Conservation (phyloP, 768 basidiomycete species). For the Tricholoma hemisulphureum region DNA sequence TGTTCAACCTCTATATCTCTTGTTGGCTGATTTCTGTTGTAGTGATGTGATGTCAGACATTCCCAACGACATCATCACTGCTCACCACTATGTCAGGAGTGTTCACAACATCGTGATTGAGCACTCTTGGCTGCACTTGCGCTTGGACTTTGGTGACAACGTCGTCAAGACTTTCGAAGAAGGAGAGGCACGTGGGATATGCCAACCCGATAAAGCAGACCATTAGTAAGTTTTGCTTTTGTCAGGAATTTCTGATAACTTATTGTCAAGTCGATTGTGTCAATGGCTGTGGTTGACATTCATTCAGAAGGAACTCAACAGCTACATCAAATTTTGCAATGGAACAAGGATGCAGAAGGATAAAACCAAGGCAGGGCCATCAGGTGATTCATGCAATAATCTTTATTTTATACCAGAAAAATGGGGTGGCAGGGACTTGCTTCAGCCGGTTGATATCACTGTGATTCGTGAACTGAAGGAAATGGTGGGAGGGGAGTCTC, state of each 20-base stretch:
- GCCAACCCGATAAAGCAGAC: slow-evolving; percentile 10
- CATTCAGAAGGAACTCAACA: slow-evolving; percentile 12
- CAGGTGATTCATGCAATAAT: slow-evolving; percentile 4
- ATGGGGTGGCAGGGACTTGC: background rate
- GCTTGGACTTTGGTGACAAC: slow-evolving; percentile 18
- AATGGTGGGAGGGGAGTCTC: slow-evolving; percentile 27
- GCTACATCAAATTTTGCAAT: slow-evolving; percentile 8
- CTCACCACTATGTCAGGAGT: slow-evolving; percentile 19
- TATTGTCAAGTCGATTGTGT: slow-evolving; percentile 1
- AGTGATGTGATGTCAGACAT: slow-evolving; percentile 8
- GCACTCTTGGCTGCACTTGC: slow-evolving; percentile 19
- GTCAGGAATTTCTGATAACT: background rate
- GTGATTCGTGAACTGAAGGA: too few relatives aligned
- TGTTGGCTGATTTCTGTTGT: slow-evolving; percentile 4
- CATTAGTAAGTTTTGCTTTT: slow-evolving; percentile 12
- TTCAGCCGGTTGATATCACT: too few relatives aligned
- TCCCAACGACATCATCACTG: slow-evolving; percentile 11
- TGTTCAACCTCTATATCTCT: background rate
- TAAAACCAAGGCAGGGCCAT: slow-evolving; percentile 3
- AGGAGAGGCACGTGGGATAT: slow-evolving; percentile 9
- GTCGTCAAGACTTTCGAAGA: slow-evolving; percentile 13
- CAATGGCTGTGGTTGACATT: slow-evolving; percentile 20
- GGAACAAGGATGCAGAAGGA: background rate
- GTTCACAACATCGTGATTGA: slow-evolving; percentile 20
- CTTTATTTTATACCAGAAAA: background rate